These are phyloP conservation scores for Calycina herbarum DNA, from an alignment of 2,329 filamentous ascomycete species.

Conservation along the genomic window DNA sequence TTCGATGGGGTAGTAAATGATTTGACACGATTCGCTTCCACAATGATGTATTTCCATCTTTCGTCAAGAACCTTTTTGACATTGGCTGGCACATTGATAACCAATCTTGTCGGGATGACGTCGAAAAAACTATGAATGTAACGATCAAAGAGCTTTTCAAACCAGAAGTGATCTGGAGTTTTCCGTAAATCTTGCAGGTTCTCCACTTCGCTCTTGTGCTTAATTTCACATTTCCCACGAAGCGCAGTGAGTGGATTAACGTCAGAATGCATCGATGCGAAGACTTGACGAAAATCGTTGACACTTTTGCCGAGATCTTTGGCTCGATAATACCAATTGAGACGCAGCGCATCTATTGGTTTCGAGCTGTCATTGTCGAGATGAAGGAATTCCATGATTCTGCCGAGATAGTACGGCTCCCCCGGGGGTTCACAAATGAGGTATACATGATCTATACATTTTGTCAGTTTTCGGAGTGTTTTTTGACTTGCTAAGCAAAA, in stretches of 20 bases:
- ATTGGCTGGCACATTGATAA: slow-evolving; percentile 93
- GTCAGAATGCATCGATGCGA: slow-evolving; percentile 98
- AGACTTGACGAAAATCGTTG: slow-evolving; percentile 86
- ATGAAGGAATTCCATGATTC: slow-evolving; percentile 98
- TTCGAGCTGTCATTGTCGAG: slow-evolving; percentile 69
- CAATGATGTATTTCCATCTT: slow-evolving; percentile 93
- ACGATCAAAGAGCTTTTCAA: slow-evolving; percentile 94
- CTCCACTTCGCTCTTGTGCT: slow-evolving; percentile 82
- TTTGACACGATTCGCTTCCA: slow-evolving; percentile 90
- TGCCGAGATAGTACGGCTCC: slow-evolving; percentile 94
- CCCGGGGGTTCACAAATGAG: slow-evolving; percentile 95
- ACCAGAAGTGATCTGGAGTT: slow-evolving; percentile 88
- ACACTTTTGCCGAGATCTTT: slow-evolving; percentile 93
- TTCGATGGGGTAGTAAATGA: slow-evolving; percentile 96
- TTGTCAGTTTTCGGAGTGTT: neutral
- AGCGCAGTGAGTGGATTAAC: slow-evolving; percentile 88
- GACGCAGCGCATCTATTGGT: slow-evolving; percentile 81
- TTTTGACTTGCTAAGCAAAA: neutral
- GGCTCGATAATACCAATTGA: slow-evolving; percentile 98
- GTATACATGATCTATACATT: slow-evolving; percentile 76
- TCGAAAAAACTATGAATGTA: slow-evolving; percentile 99
- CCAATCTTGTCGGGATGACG: slow-evolving; percentile 84
- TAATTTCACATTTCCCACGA: slow-evolving; percentile 89
- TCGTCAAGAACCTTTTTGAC: slow-evolving; percentile 96
- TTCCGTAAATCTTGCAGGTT: slow-evolving; percentile 84